A percentile compares a stretch with the other conserved stretches of the same genome.
Evolutionary conservation across 345 rosid genomes (phyloP).

Genomic region (Salix brachista): DNA sequence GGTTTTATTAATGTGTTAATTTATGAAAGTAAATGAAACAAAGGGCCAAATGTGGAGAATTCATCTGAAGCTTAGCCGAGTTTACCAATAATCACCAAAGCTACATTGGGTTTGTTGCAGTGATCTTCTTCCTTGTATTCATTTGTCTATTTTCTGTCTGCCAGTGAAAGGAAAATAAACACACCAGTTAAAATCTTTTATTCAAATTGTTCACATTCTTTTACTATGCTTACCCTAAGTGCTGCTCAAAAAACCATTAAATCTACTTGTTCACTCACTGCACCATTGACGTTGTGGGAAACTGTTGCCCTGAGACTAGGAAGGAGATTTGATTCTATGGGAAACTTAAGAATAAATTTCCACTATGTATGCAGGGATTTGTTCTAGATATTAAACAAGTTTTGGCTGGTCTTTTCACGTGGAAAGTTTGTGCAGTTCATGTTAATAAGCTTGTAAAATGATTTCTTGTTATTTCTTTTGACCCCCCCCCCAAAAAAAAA

Average conservation of each 20-base stretch:
- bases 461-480: background rate
- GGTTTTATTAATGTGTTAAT: background rate
- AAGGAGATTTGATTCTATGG: background rate
- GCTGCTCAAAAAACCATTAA: background rate
- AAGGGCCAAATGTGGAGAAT: background rate
- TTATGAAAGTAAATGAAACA: background rate
- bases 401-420: background rate
- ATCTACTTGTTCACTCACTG: background rate
- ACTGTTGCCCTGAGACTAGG: background rate
- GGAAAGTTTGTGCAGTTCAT: background rate
- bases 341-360: background rate
- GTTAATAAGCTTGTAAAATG: background rate
- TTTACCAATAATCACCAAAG: background rate
- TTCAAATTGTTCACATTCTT: background rate
- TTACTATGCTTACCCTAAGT: background rate
- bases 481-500: no score
- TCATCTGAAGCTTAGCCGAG: background rate
- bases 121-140: background rate
- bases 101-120: background rate
- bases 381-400: background rate
- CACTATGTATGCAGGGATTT: background rate
- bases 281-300: background rate
- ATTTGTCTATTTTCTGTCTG: background rate
- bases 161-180: background rate
- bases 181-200: background rate